These are phyloP conservation scores for Teratosphaeria zuluensis DNA, from an alignment of 2,329 filamentous ascomycete genomes.

Conservation along the genomic window DNA sequence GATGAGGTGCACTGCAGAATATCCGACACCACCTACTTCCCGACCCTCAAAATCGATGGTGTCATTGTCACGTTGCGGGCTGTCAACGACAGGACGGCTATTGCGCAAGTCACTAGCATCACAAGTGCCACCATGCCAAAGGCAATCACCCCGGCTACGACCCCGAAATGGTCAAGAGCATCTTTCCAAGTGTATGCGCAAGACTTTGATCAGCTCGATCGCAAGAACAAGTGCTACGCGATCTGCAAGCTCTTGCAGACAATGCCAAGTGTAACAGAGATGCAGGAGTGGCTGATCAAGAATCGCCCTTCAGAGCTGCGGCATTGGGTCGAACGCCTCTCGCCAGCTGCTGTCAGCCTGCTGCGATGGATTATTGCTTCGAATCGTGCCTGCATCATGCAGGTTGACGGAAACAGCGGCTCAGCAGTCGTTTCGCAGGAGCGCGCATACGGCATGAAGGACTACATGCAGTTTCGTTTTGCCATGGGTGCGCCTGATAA, in stretches of 20 bases:
- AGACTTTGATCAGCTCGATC: slow-evolving; percentile 48
- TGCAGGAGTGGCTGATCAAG: slow-evolving; percentile 41
- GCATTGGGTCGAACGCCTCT: slow-evolving; percentile 50
- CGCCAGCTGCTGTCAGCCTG: slow-evolving; percentile 55
- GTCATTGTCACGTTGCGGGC: slow-evolving; percentile 8
- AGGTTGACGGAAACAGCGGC: slow-evolving; percentile 46
- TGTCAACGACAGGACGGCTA: not conserved
- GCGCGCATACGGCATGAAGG: slow-evolving; percentile 52
- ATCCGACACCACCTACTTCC: slow-evolving; percentile 34
- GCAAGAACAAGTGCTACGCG: slow-evolving; percentile 37
- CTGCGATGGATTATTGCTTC: slow-evolving; percentile 85
- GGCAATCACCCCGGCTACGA: slow-evolving; percentile 8
- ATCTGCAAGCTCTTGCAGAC: slow-evolving; percentile 47
- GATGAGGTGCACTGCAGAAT: slow-evolving; percentile 42
- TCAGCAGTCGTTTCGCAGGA: slow-evolving; percentile 21
- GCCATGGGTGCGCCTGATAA: slow-evolving; percentile 83
- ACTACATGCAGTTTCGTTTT: slow-evolving; percentile 75
- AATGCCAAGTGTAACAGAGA: slow-evolving; percentile 52
- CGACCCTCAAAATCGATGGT: slow-evolving; percentile 30
- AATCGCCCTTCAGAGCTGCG: slow-evolving; percentile 32
- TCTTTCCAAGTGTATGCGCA: slow-evolving; percentile 40
- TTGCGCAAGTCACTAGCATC: not conserved
- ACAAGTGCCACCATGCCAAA: not conserved
- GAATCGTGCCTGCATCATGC: slow-evolving; percentile 76
- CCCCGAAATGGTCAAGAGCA: slow-evolving; percentile 22